A percentile compares a stretch with the other conserved stretches of the same genome.
These are phyloP conservation scores for Vaccinium myrtillus DNA, from an alignment of 148 eudicot species.

Conservation along the genomic window DNA sequence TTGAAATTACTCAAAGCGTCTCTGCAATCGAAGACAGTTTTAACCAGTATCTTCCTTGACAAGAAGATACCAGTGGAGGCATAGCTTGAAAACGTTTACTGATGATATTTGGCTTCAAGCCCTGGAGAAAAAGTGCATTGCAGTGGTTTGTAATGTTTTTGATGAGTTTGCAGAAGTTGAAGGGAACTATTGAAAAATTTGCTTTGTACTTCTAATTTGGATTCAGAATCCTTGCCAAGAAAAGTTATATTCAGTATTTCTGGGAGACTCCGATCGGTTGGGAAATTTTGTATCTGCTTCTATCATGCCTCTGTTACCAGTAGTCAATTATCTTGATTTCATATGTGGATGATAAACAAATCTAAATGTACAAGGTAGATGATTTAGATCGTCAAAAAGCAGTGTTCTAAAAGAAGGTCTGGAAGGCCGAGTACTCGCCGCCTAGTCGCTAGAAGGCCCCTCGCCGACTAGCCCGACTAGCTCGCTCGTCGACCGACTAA, in stretches of 20 bases:
- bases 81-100: background rate
- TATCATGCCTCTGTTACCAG: no score
- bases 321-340: no score
- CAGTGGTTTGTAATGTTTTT: background rate
- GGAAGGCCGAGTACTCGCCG: no score
- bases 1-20: conserved; percentile 3
- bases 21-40: background rate
- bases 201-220: background rate
- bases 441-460: no score
- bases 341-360: no score
- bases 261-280: no score
- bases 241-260: background rate
- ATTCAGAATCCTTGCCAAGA: background rate
- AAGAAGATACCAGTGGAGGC: background rate
- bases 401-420: no score
- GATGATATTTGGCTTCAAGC: background rate
- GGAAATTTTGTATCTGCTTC: no score
- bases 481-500: no score
- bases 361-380: no score
- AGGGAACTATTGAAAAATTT: background rate
- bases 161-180: background rate
- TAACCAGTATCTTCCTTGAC: background rate
- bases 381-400: no score
- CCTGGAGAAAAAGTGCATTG: background rate
- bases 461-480: no score